Evolutionary conservation across 192 early-diverging fungal genomes (phyloP), one percentile per base, ranked within the genome.

Genomic region (Gryganskiella cystojenkinii): DNA sequence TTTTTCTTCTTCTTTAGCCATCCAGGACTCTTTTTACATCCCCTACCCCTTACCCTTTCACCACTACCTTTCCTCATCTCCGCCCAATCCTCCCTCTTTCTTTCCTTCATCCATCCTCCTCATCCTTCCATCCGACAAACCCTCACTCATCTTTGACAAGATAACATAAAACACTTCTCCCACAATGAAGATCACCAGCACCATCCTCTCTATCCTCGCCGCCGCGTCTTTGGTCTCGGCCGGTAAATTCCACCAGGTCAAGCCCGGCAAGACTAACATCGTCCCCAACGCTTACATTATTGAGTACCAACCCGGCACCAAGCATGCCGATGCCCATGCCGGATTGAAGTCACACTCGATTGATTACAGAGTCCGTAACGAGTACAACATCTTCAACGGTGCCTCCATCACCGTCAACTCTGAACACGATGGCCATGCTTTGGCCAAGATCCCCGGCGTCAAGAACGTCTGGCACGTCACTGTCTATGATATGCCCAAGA

Each of bases 401-500:
- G 73, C 84, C n/a, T 80, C 86, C 15, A 47, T 87, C 22, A 54
- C 56, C 0, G 73, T 85, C 28, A 69, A 76, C 17, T 67, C 74
- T 11, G 45, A 49, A 10, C 46, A 80, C 15, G 62, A 83, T 37
- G 74, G 71, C 1, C 19, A 60, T 4, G 52, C 49, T 9, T 67
- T 82, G 52, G 53, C 73, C 42, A 52, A 59, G 33, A 57, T 79
- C 19, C 43, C 56, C 11, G 71, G 58, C 10, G 63, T 85, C 40
- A 82, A 82, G 70, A 43, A 58, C 33, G 58, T 82, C 45, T 84
- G 83, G 84, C 86, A 81, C 31, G 68, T 88, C 51, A 83, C 84
- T 65, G 56, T 78, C 44, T 50, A 73, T 52, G 45, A 34, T 8
- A 31, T 75, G 22, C 71, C 71, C 31, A 60, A 61, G 64, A 4